Percentiles rank a stretch among this genome's conserved stretches.
Evolutionary conservation across 768 basidiomycete species (phyloP).

Genomic region (Russula dissimulans): DNA sequence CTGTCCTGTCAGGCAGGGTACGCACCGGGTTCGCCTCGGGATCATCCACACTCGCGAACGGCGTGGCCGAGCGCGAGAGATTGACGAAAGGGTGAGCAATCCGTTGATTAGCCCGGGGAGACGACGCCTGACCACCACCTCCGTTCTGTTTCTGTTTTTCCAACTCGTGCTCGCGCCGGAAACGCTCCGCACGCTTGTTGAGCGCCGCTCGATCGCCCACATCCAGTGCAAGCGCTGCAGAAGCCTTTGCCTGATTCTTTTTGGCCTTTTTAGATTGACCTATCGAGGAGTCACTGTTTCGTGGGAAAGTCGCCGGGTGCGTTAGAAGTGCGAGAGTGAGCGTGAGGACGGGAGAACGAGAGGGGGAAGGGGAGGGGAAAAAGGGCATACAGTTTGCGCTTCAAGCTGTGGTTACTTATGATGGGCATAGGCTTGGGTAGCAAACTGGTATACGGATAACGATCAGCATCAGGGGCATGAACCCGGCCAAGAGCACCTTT

Average conservation of each 20-base stretch:
- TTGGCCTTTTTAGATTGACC: conserved; percentile 44
- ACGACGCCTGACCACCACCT: conserved; percentile 26
- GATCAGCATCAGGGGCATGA: background rate
- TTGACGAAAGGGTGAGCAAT: conserved; percentile 44
- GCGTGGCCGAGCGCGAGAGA: conserved; percentile 35
- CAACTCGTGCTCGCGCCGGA: conserved; percentile 82
- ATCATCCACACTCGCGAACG: conserved; percentile 47
- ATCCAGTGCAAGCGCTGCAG: conserved; percentile 31
- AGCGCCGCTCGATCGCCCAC: conserved; percentile 60
- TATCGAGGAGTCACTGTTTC: conserved; percentile 5
- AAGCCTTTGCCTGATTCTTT: conserved; percentile 34
- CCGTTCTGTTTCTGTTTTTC: conserved; percentile 55
- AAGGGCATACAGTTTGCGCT: conserved; percentile 58
- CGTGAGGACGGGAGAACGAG: background rate
- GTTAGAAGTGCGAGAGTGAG: background rate
- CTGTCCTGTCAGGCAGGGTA: conserved; percentile 15
- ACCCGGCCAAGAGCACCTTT: conserved; percentile 48
- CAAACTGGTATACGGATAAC: conserved; percentile 33
- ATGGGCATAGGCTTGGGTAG: conserved; percentile 48
- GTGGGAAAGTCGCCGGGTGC: background rate
- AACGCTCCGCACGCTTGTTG: conserved; percentile 75
- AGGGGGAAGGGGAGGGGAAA: background rate
- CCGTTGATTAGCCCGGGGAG: conserved; percentile 32
- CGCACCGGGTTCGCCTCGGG: conserved; percentile 66
- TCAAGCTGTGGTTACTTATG: conserved; percentile 35